Base-by-base conservation (phyloP, 352 stramenopile species). In the Pythium chondricola region DNA sequence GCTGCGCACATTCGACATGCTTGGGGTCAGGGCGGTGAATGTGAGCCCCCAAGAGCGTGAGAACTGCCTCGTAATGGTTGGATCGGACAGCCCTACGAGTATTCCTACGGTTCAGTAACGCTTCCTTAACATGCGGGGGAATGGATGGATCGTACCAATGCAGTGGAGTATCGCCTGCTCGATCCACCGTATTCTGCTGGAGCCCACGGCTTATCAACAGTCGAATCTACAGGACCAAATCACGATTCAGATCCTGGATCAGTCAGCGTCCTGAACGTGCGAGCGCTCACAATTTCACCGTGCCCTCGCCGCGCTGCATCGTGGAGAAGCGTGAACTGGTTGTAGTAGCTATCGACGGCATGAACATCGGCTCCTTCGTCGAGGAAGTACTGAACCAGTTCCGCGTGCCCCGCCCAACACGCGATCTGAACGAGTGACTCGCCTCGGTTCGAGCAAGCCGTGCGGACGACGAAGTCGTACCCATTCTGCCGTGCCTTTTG, bases 121-220 rank as follows among this genome's bases (percentile, higher is more conserved):
- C 18, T 3, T 21, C n/a, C 38, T 24, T 6, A 11, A 44, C 2
- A 16, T 3, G 14, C 17, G 31, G 11, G 9, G n/a, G n/a, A n/a
- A n/a, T n/a, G n/a, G n/a, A n/a, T n/a, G n/a, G n/a, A n/a, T n/a
- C 32, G 2, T 48, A 88, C 77, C 77, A 89, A 51, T 89, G 74
- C 6, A 89, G 52, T 2, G 74, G 74, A 14, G 72, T 84, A 30
- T 89, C 77, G 14, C 74, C 74, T 27, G 48, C 54, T 42, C 47
- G 66, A 48, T 89, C 77, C 5, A 58, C 49, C 17, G 73, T 31
- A 36, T 77, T 65, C 27, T 65, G 63, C 9, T 52, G 48, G 40
- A 88, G 52, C 8, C 70, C 72, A 4, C 63, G 53, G 24, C 71
- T 52, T 0, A 88, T 41, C 13, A 88, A 41, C 17, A 81, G 48